Base-by-base conservation (phyloP, 371 early-diverging fungal genomes). In the Entomophthora muscae region DNA sequence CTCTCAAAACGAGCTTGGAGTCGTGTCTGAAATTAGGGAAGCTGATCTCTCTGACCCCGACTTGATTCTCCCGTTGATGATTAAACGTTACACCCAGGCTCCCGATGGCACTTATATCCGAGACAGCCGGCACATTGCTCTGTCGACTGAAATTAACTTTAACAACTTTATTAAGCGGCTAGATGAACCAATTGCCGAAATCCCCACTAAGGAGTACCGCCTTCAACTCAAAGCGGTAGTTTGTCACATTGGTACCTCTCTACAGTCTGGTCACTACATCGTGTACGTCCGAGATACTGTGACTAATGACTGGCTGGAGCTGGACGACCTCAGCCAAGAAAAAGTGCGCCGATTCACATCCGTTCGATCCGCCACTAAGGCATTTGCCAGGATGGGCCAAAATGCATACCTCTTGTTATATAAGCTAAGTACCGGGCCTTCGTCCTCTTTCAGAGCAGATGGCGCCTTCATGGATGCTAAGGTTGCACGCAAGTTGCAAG, bases 191-290 rank as follows among this genome's bases (percentile, higher is more conserved):
- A 58, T 54, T 27, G 53, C 27, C 5, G 61, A 58, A 33, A 30
- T 52, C 62, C 28, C 67, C 66, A 71, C 68, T 27, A 63, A 75
- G 57, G 76, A 75, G 52, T 78, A 73, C 61, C 70, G 77, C 27
- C 63, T 78, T 54, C 72, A 72, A 26, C 70, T 82, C 31, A 73
- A 76, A 57, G 76, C 80, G 22, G 82, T 74, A 22, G 78, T 82
- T 7, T 80, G 80, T 42, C 82, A 82, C 65, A 60, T 74, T 26
- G 82, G 82, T 0, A 52, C 63, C 0, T 67, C 74, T 3, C 71
- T 78, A 1, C 65, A 73, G 17, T 69, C 74, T 53, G 82, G 82
- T 3, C 82, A 82, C 64, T 82, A 82, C 33, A 69, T 78, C 42
- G 76, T 57, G 29, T 57, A 29, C 29, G 57, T 57, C 10, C 3